A percentile compares a stretch with the other conserved stretches of the same genome.
Conservation (phyloP, 2,329 filamentous ascomycete genomes). For the Ophiostoma perfectum region DNA sequence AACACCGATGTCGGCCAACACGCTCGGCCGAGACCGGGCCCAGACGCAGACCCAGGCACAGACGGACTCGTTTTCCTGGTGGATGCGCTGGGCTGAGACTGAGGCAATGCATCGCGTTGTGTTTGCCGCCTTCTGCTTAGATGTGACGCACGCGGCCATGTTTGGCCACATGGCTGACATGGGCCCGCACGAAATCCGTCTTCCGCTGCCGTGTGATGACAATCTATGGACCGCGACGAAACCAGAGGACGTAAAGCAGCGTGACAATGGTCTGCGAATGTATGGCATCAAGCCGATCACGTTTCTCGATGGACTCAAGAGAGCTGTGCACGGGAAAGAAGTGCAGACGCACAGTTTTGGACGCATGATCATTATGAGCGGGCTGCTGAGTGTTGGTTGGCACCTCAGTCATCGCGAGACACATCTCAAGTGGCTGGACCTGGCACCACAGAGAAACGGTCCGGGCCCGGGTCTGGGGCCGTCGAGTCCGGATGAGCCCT, state of each 20-base stretch:
- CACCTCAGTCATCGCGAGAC: slow-evolving; percentile 83
- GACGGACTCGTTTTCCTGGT: slow-evolving; percentile 53
- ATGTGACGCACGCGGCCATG: slow-evolving; percentile 85
- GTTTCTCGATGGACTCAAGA: slow-evolving; percentile 80
- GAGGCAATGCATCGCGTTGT: slow-evolving; percentile 82
- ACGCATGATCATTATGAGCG: slow-evolving; percentile 84
- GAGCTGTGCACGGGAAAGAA: slow-evolving; percentile 71
- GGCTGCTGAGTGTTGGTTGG: slow-evolving; percentile 85
- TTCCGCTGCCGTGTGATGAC: slow-evolving; percentile 83
- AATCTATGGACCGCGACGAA: slow-evolving; percentile 77
- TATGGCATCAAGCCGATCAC: slow-evolving; percentile 74
- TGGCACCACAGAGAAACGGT: slow-evolving; percentile 44
- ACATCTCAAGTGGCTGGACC: slow-evolving; percentile 72
- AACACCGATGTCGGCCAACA: slow-evolving; percentile 15
- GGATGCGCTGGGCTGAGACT: slow-evolving; percentile 82
- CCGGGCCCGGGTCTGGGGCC: neutral
- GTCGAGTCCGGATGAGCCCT: slow-evolving; percentile 58
- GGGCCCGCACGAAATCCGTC: slow-evolving; percentile 82
- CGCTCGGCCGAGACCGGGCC: neutral
- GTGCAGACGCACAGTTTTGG: slow-evolving; percentile 85
- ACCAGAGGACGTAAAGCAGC: slow-evolving; percentile 67
- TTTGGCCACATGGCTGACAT: slow-evolving; percentile 87
- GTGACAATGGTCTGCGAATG: slow-evolving; percentile 69
- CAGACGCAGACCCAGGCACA: slow-evolving; percentile 22
- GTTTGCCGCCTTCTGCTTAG: slow-evolving; percentile 84